phyloP scores from a whole-genome alignment of 345 rosid species.

The Boechera divaricarpa region DNA sequence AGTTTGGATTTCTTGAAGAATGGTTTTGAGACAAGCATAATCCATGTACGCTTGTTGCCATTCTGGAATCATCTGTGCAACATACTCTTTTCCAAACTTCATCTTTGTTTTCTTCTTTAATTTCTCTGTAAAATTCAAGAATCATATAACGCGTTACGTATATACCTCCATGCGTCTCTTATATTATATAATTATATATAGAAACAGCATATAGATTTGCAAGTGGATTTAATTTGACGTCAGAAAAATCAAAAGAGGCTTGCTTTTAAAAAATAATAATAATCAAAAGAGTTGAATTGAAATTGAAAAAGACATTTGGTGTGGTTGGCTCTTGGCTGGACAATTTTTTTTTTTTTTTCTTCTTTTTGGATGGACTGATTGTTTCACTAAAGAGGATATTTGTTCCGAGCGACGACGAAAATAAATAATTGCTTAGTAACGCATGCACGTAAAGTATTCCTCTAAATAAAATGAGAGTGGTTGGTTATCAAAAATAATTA shows the following conservation, averaged over 20 bases:
- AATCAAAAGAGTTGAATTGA: background rate
- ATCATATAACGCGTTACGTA: background rate
- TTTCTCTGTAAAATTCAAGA: conserved; percentile 4
- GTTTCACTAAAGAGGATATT: background rate
- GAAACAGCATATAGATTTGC: background rate
- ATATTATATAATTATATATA: background rate
- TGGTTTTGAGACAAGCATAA: conserved; percentile 49
- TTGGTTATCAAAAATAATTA: background rate
- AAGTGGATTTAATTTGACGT: conserved; percentile 20
- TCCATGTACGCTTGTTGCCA: conserved; percentile 78
- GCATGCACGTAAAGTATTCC: background rate
- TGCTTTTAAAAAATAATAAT: no score
- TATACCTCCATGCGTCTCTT: background rate
- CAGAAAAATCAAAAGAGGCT: conserved; percentile 19
- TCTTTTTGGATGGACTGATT: background rate
- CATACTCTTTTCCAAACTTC: conserved; percentile 80
- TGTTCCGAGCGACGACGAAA: background rate
- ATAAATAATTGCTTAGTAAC: background rate
- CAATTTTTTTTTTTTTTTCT: background rate
- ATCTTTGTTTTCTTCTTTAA: conserved; percentile 37
- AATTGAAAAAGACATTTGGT: conserved; percentile 4
- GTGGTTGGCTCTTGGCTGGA: conserved; percentile 23
- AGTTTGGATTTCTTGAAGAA: conserved; percentile 48
- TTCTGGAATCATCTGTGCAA: conserved; percentile 70
- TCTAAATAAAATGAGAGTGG: background rate